Base-by-base conservation (phyloP, 2,329 filamentous ascomycete species). In the Emmonsiellopsis sp. region DNA sequence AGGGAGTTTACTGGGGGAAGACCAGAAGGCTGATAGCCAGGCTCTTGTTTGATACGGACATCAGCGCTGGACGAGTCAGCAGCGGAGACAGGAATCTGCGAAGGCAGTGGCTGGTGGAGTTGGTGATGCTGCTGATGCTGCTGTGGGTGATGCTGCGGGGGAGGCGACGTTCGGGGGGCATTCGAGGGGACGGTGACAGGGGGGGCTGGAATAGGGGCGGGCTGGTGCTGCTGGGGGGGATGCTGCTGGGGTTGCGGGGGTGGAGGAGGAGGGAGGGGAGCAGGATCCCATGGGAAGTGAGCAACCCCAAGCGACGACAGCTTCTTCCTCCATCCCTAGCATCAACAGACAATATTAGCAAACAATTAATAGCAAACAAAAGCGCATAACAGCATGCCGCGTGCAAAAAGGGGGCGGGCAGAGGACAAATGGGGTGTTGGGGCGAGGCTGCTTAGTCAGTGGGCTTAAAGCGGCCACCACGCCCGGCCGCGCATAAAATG, bases 221-320 rank as follows among this genome's bases (percentile, higher is more conserved):
- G 58, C 66, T 54, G 69, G 63, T 61, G 76, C 32, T 49, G 46
- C 63, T 63, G 75, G 10, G 48, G 45, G 10, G 36, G n/a, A 62
- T 56, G 54, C 37, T 68, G 67, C 58, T 63, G 60, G 65, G 55
- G 69, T 63, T 62, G 76, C 64, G 63, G 75, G 21, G 53, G 50
- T 6, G 55, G 46, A 62, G 61, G 73, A 58, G 67, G 68, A 50
- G 81, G 79, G 51, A 87, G 84, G 49, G 86, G 85, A 66, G 87
- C 85, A 43, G 93, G 92, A 67, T 98, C 93, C 93, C 93, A 98
- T 9, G 93, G 92, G 68, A 97, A 96, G 54, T 82, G 77, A 55
- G 93, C 93, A 57, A 97, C 86, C 60, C 86, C 83, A 60, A 94
- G 83, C 61, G 84, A 83, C 1, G 91, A 87, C 37, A 98, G 79